Conservation (phyloP, 2,329 filamentous ascomycete species). For the Trichophyton verrucosum region DNA sequence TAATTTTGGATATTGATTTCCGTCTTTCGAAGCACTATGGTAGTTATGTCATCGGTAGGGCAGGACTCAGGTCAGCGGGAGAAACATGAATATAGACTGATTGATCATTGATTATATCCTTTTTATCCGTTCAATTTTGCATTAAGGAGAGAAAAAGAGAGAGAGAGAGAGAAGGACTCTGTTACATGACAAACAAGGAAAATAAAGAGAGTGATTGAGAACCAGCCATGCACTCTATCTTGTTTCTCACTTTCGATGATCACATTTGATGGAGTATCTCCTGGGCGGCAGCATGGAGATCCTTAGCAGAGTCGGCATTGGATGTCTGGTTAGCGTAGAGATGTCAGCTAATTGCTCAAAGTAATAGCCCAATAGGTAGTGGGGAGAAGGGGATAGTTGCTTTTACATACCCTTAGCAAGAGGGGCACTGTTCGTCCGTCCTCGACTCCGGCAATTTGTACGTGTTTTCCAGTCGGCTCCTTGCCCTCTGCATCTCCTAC, state of each 20-base stretch:
- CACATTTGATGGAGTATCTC: constrained; percentile 5
- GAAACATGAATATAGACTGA: background rate
- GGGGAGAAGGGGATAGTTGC: background rate
- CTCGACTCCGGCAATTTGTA: constrained; percentile 50
- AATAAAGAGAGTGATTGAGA: background rate
- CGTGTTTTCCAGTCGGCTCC: constrained; percentile 58
- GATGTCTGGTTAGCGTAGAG: constrained; percentile 4
- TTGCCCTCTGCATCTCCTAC: constrained; percentile 53
- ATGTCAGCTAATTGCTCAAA: background rate
- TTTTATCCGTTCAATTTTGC: background rate
- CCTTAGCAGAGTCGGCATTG: constrained; percentile 8
- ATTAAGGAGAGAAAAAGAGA: background rate
- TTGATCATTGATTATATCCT: background rate
- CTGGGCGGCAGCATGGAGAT: constrained; percentile 8
- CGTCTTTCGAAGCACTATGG: too few relatives aligned
- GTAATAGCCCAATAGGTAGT: background rate
- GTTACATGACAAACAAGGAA: background rate
- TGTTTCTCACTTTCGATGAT: background rate
- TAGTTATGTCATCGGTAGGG: too few relatives aligned
- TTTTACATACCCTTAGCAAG: constrained; percentile 42
- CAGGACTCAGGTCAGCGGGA: too few relatives aligned
- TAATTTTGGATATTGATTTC: too few relatives aligned
- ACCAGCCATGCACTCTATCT: background rate
- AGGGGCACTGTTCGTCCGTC: constrained; percentile 42
- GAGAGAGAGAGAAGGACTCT: too few relatives aligned